Conservation (phyloP, 768 basidiomycete genomes). For the Rhodocollybia butyracea region DNA sequence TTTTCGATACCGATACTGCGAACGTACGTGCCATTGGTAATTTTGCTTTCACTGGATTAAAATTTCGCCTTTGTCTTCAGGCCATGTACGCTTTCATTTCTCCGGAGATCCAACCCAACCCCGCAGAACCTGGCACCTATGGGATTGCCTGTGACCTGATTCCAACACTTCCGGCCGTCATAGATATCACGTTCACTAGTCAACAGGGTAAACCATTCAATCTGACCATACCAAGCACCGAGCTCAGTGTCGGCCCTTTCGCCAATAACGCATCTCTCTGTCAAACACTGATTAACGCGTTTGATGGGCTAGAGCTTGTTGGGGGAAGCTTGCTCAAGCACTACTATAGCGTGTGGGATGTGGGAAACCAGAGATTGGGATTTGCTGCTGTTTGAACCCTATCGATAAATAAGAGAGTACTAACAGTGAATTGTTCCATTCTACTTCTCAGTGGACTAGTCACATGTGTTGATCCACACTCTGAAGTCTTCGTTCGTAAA, state of each 20-base stretch:
- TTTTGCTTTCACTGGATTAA: neutral
- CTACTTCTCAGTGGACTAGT: too few relatives aligned
- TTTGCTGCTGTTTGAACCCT: slow-evolving; percentile 41
- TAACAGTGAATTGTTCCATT: too few relatives aligned
- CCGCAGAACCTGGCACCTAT: slow-evolving; percentile 51
- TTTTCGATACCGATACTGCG: slow-evolving; percentile 46
- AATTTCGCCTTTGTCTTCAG: slow-evolving; percentile 18
- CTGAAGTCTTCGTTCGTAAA: too few relatives aligned
- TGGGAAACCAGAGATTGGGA: slow-evolving; percentile 45
- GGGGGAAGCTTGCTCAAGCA: slow-evolving; percentile 58
- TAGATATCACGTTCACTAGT: slow-evolving; percentile 54
- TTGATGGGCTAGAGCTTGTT: slow-evolving; percentile 47
- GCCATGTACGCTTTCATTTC: slow-evolving; percentile 58
- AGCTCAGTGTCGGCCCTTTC: slow-evolving; percentile 58
- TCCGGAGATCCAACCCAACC: slow-evolving; percentile 50
- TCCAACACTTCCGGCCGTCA: slow-evolving; percentile 43
- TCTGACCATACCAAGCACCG: slow-evolving; percentile 53
- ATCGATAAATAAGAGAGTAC: too few relatives aligned
- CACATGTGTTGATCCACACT: too few relatives aligned
- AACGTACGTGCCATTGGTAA: slow-evolving; percentile 28
- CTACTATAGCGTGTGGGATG: slow-evolving; percentile 59
- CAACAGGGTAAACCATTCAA: slow-evolving; percentile 46
- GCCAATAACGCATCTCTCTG: slow-evolving; percentile 43
- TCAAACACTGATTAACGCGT: slow-evolving; percentile 60
- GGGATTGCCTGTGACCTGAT: slow-evolving; percentile 50